A percentile compares a stretch with the other conserved stretches of the same genome.
phyloP scores from a whole-genome alignment of 2,329 filamentous ascomycete species.

The Diaporthe batatas region DNA sequence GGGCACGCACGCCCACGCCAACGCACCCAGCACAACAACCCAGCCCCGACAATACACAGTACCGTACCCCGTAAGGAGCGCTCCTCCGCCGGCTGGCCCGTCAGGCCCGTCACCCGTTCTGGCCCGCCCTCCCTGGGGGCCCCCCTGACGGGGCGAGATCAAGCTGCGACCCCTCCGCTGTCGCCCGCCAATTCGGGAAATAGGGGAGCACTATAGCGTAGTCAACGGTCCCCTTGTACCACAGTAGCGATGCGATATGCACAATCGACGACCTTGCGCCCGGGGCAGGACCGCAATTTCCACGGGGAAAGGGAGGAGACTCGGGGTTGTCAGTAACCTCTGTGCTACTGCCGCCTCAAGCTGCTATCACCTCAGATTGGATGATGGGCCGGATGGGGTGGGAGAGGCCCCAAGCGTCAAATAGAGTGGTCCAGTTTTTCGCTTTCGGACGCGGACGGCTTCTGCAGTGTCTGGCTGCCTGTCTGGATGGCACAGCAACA shows the following conservation, averaged over 20 bases:
- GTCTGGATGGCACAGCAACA: constrained; percentile 3
- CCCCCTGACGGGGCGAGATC: constrained; percentile 29
- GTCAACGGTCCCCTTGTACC: not conserved
- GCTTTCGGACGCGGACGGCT: not conserved
- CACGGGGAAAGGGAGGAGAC: constrained; percentile 24
- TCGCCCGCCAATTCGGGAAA: constrained; percentile 20
- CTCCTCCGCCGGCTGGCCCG: constrained; percentile 26
- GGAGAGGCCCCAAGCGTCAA: constrained; percentile 8
- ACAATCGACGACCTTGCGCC: constrained; percentile 12
- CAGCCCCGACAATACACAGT: constrained; percentile 3
- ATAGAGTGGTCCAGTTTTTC: constrained; percentile 35
- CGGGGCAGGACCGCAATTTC: constrained; percentile 25
- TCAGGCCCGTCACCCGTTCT: constrained; percentile 26
- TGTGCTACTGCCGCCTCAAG: constrained; percentile 4
- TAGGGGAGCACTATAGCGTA: not conserved
- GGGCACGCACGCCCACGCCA: constrained; percentile 17
- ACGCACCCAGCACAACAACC: not conserved
- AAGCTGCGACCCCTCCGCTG: constrained; percentile 28
- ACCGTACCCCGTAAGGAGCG: not conserved
- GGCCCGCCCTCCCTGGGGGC: not conserved
- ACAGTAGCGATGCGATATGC: not conserved
- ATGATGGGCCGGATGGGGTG: constrained; percentile 4
- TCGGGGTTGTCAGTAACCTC: constrained; percentile 4
- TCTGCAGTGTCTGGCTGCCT: too few relatives aligned
- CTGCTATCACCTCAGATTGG: constrained; percentile 24